Conservation (phyloP, 345 rosid species). For the Raphanus sativus region DNA sequence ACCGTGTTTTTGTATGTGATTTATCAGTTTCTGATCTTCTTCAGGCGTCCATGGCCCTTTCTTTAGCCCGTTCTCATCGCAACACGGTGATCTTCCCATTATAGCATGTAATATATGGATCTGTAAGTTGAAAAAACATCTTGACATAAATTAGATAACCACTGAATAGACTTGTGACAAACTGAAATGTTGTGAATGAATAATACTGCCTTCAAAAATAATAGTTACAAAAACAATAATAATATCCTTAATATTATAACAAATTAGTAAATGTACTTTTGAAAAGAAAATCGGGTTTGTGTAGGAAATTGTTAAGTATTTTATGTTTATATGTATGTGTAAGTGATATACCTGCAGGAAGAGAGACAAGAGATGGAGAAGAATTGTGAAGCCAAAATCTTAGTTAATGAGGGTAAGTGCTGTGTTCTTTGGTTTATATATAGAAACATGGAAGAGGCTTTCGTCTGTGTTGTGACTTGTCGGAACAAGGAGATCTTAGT, state of each 20-base stretch:
- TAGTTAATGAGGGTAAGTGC: constrained; percentile 23
- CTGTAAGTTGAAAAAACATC: neutral
- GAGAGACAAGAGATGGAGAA: neutral
- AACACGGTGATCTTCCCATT: constrained; percentile 50
- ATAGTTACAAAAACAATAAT: neutral
- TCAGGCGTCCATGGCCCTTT: constrained; percentile 88
- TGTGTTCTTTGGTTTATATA: constrained; percentile 23
- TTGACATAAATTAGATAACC: neutral
- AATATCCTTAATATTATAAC: neutral
- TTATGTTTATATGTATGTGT: neutral
- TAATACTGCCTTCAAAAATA: constrained; percentile 1
- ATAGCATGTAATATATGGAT: constrained; percentile 4
- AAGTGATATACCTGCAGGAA: constrained; percentile 12
- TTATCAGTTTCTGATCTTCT: constrained; percentile 58
- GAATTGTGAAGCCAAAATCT: constrained; percentile 15
- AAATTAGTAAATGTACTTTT: constrained; percentile 2
- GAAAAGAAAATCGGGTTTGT: neutral
- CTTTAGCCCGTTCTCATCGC: constrained; percentile 52
- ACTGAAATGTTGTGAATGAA: neutral
- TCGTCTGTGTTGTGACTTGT: constrained; percentile 30
- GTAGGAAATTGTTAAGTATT: constrained; percentile 1
- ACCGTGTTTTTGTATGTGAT: constrained; percentile 54
- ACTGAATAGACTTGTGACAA: neutral
- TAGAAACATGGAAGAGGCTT: constrained; percentile 26
- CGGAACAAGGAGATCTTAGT: constrained; percentile 36